Evolutionary conservation across 441 rosid species (phyloP).

Genomic region (Mallotus japonicus): DNA sequence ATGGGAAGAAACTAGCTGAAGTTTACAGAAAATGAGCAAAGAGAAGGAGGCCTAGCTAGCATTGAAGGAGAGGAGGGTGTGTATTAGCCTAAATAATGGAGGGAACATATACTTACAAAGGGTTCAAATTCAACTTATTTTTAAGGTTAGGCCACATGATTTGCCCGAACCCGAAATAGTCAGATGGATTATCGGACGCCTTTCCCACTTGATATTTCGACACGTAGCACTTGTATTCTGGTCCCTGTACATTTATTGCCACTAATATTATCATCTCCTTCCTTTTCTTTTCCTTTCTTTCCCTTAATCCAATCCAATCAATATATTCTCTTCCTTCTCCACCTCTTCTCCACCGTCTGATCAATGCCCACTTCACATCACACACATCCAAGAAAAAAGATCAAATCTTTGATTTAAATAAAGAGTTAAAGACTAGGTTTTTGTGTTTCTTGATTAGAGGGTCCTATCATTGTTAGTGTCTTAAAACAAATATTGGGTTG

Average conservation of each 20-base stretch:
- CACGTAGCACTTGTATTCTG: conserved; percentile 31
- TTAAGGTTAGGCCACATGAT: conserved; percentile 53
- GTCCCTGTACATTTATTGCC: conserved; percentile 13
- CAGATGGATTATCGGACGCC: conserved; percentile 28
- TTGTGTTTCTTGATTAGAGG: neutral
- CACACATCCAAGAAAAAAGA: neutral
- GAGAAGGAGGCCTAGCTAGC: neutral
- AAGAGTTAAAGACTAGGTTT: conserved; percentile 8
- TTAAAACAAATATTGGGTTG: neutral
- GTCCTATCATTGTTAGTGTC: conserved; percentile 18
- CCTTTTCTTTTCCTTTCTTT: neutral
- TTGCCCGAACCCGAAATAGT: conserved; percentile 35
- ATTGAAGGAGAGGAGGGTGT: neutral
- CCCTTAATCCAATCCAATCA: neutral
- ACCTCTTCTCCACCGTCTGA: conserved; percentile 28
- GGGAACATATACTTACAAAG: conserved; percentile 14
- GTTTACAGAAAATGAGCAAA: neutral
- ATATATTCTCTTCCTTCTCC: neutral
- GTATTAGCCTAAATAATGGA: conserved; percentile 17
- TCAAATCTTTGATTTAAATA: neutral
- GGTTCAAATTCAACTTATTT: conserved; percentile 4
- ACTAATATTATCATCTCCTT: neutral
- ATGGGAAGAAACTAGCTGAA: neutral
- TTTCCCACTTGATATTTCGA: conserved; percentile 29
- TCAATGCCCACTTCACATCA: conserved; percentile 12